Evolutionary conservation across 106 monocot genomes (phyloP).

Genomic region (Xerophyta viscosa): DNA sequence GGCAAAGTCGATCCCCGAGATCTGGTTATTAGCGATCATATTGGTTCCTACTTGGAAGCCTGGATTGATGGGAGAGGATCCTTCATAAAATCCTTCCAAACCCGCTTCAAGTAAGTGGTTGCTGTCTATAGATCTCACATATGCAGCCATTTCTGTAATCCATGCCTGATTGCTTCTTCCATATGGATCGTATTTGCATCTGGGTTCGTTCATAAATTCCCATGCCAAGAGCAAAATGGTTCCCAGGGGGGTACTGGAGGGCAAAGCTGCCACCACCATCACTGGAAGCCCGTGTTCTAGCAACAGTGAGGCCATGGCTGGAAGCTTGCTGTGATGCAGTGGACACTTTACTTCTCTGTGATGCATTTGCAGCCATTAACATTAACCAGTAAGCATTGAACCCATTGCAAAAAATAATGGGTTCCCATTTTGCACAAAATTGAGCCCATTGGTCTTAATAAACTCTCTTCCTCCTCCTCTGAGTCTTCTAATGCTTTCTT

Average conservation of each 20-base stretch:
- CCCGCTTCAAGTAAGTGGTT: constrained; percentile 78
- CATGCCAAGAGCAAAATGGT: constrained; percentile 62
- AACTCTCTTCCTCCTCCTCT: constrained; percentile 16
- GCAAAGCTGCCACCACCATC: constrained; percentile 51
- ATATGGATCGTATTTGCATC: constrained; percentile 26
- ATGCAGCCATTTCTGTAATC: constrained; percentile 83
- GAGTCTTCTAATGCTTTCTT: no score
- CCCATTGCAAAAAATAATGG: constrained; percentile 68
- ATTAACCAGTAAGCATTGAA: constrained; percentile 96
- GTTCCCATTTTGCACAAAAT: constrained; percentile 44
- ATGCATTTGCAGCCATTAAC: constrained; percentile 46
- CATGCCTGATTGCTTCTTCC: constrained; percentile 47
- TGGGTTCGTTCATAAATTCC: constrained; percentile 49
- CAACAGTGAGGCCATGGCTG: constrained; percentile 49
- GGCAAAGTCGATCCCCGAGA: constrained; percentile 77
- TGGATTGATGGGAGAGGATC: constrained; percentile 26
- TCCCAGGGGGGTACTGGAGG: constrained; percentile 65
- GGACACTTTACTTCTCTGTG: constrained; percentile 53
- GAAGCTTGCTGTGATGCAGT: constrained; percentile 39
- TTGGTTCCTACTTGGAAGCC: constrained; percentile 66
- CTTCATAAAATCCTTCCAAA: constrained; percentile 64
- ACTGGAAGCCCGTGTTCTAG: constrained; percentile 77
- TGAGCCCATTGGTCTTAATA: constrained; percentile 36
- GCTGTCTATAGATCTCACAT: constrained; percentile 69
- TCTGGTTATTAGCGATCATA: constrained; percentile 75